Evolutionary conservation across 2,329 filamentous ascomycete genomes (phyloP).

Genomic region (Myriosclerotinia curreyana): DNA sequence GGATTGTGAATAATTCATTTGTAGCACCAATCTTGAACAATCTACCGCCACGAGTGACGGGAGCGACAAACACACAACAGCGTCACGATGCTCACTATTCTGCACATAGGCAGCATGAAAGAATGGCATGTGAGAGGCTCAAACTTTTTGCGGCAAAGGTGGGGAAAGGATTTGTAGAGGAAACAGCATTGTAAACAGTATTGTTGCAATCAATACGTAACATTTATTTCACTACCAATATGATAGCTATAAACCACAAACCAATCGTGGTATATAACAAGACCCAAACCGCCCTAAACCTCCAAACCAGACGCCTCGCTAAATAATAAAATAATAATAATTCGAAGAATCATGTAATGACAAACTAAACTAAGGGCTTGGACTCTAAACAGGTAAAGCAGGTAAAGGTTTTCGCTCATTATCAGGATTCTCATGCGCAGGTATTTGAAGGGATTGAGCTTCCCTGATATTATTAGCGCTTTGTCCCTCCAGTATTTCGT

Average conservation of each 20-base stretch:
- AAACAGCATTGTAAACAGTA: neutral
- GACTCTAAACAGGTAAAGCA: conserved; percentile 2
- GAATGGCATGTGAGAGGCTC: too few species aligned
- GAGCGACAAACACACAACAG: too few species aligned
- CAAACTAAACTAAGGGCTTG: neutral
- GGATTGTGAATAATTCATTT: too few species aligned
- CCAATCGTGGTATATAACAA: conserved; percentile 8
- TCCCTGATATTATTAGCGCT: neutral
- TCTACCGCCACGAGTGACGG: too few species aligned
- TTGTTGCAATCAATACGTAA: neutral
- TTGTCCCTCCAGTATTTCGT: neutral
- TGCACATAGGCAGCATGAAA: too few species aligned
- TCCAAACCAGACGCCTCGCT: conserved; percentile 14
- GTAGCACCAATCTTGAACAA: too few species aligned
- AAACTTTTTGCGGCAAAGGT: neutral
- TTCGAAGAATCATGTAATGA: neutral
- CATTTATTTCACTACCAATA: neutral
- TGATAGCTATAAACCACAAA: neutral
- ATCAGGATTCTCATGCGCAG: neutral
- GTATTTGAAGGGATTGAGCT: neutral
- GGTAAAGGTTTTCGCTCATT: conserved; percentile 9
- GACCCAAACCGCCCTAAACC: neutral
- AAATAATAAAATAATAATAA: conserved; percentile 8
- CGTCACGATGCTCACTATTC: too few species aligned
- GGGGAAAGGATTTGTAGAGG: neutral